Percentiles rank a stretch among this genome's conserved stretches.
phyloP scores from a whole-genome alignment of 1,284 basidiomycete genomes.

The Trichosporon coremiiforme region DNA sequence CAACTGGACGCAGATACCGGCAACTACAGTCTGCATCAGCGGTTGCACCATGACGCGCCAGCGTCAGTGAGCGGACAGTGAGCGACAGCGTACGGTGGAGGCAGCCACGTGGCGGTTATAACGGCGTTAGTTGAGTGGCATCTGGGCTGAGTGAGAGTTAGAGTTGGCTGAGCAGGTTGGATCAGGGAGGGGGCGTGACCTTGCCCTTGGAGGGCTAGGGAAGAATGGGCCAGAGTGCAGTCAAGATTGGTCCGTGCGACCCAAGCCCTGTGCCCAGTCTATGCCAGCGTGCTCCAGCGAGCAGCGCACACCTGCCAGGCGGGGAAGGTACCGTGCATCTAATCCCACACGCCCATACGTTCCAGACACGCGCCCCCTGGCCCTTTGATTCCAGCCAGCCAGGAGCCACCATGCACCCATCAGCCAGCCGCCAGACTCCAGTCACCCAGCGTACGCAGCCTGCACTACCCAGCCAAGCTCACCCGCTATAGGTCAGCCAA shows the following conservation, averaged over 20 bases:
- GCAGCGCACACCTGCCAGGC: too few species aligned
- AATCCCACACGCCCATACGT: neutral
- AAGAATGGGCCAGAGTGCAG: neutral
- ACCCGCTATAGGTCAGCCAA: neutral
- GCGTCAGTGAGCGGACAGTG: slow-evolving; percentile 1
- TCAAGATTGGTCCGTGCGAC: slow-evolving; percentile 3
- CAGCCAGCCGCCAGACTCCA: neutral
- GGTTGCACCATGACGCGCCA: slow-evolving; percentile 22
- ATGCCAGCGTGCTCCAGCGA: too few species aligned
- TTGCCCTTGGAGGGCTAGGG: neutral
- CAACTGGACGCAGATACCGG: slow-evolving; percentile 5
- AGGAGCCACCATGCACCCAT: neutral
- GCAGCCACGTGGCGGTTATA: slow-evolving; percentile 14
- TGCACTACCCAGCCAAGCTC: neutral
- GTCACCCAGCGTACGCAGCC: too few species aligned
- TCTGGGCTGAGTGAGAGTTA: too few species aligned
- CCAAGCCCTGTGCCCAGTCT: neutral
- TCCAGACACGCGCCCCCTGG: neutral
- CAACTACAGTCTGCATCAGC: neutral
- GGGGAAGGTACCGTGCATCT: neutral
- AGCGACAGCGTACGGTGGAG: neutral
- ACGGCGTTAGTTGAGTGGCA: slow-evolving; percentile 15
- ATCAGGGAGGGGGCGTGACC: neutral
- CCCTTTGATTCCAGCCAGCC: neutral
- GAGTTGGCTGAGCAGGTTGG: neutral